Evolutionary conservation across 225 moss, liverwort and hornwort species (phyloP), one percentile per base, ranked within the genome.

Genomic region (Asterella californica): DNA sequence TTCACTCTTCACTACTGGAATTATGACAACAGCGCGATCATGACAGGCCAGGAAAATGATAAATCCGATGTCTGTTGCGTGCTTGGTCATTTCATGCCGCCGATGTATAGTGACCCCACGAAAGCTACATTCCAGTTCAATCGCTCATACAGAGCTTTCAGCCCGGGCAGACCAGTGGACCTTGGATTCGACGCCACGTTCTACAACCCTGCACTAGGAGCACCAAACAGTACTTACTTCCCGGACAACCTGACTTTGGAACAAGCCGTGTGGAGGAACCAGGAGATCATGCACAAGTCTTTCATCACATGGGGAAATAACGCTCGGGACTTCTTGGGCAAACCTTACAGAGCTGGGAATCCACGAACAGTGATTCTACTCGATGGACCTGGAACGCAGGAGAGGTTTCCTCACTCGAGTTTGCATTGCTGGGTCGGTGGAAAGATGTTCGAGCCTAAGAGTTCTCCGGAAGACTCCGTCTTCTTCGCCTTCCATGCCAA

Each of bases 1-100:
- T 92, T 92, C 30, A 84, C 83, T 33, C 81, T 92, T 0, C 87
- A 84, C 0, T 90, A 55, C 83, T 92, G 92, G 88, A 92, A 92
- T 72, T 92, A 87, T 86, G 92, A 90, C 50, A 86, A 57, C 29
- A 52, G 74, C 5, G 21, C 9, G 5, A 27, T 9, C 24, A 36
- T 15, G 36, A 64, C 1, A 2, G 29, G n/a, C n/a, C 6, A 15
- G 2, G 34, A 38, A 62, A 24, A 9, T 2, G 5, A 22, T 9
- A 62, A 60, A 14, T 24, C 5, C 14, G 60, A 32, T 10, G 61
- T 36, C 11, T 77, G 77, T 14, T 65, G 11, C 15, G 47, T 64
- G 45, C 25, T 63, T 21, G 77, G 77, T 30, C 77, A 63, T 19
- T 63, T 42, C 62, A 0, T 77, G 0, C 77, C 77, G 11, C 11